phyloP scores from a whole-genome alignment of 495 filamentous ascomycete species.

The Penicillium cataractarum region DNA sequence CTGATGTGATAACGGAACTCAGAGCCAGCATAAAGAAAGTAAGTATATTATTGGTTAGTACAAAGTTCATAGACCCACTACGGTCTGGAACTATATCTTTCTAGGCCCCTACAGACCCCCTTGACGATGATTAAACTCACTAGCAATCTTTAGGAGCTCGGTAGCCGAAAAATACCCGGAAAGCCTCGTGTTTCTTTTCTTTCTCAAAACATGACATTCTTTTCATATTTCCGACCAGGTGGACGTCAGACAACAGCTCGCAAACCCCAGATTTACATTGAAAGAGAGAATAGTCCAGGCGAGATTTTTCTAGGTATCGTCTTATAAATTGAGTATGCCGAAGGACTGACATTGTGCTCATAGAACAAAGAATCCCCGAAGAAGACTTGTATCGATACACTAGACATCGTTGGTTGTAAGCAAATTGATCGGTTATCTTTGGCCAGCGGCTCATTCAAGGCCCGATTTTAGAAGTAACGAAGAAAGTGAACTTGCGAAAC shows the following conservation, averaged over 20 bases:
- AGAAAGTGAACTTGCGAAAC: slow-evolving; percentile 33
- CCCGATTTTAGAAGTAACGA: slow-evolving; percentile 38
- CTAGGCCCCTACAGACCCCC: no score
- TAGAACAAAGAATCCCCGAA: slow-evolving; percentile 19
- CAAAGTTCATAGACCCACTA: no score
- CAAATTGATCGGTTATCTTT: slow-evolving; percentile 9
- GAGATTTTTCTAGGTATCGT: slow-evolving; percentile 10
- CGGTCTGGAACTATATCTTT: no score
- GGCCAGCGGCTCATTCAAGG: slow-evolving; percentile 13
- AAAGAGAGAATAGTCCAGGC: slow-evolving; percentile 13
- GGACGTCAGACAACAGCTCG: not conserved
- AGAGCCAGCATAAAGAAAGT: no score
- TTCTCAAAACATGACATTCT: slow-evolving; percentile 13
- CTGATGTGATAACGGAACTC: no score
- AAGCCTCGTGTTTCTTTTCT: not conserved
- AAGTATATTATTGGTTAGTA: no score
- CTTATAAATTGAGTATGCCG: not conserved
- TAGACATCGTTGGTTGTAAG: slow-evolving; percentile 43
- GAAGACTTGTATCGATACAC: slow-evolving; percentile 41
- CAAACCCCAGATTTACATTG: slow-evolving; percentile 12
- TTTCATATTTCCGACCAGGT: slow-evolving; percentile 12
- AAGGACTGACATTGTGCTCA: slow-evolving; percentile 1
- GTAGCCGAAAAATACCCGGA: not conserved
- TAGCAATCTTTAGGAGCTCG: not conserved
- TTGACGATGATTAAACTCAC: not conserved